Conservation (phyloP, 306 rosid species). For the Rosa lucieae region DNA sequence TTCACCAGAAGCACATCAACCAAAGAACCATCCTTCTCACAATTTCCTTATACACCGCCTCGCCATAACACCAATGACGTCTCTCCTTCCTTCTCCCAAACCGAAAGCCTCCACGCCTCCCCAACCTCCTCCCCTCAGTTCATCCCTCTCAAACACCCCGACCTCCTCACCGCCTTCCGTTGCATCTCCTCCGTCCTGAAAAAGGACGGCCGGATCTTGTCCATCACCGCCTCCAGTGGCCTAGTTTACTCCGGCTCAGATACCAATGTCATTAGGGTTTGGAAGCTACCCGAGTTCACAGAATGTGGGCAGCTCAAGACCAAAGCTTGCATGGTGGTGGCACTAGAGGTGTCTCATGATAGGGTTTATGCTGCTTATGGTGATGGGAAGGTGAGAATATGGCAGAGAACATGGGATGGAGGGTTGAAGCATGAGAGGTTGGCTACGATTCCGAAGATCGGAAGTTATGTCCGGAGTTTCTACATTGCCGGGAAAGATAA, state of each 20-base stretch:
- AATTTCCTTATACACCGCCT: slow-evolving; percentile 53
- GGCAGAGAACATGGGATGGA: slow-evolving; percentile 76
- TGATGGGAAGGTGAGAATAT: slow-evolving; percentile 75
- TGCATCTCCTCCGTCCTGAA: slow-evolving; percentile 85
- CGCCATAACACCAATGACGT: slow-evolving; percentile 32
- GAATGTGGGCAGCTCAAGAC: slow-evolving; percentile 83
- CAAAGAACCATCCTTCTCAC: slow-evolving; percentile 55
- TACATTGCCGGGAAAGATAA: slow-evolving; percentile 78
- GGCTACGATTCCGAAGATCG: slow-evolving; percentile 67
- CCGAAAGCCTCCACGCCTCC: slow-evolving; percentile 60
- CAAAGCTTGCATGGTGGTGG: slow-evolving; percentile 67
- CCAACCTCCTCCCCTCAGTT: slow-evolving; percentile 53
- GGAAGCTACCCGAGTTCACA: slow-evolving; percentile 88
- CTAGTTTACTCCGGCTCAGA: slow-evolving; percentile 82
- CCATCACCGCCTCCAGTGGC: slow-evolving; percentile 58
- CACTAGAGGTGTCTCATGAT: slow-evolving; percentile 67
- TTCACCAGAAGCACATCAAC: slow-evolving; percentile 67
- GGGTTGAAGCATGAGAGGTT: slow-evolving; percentile 64
- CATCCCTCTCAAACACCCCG: slow-evolving; percentile 36
- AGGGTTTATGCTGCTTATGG: slow-evolving; percentile 87
- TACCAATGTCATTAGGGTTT: slow-evolving; percentile 58
- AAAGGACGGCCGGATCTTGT: slow-evolving; percentile 81
- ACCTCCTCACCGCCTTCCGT: slow-evolving; percentile 53
- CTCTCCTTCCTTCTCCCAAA: slow-evolving; percentile 57
- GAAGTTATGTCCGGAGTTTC: slow-evolving; percentile 61